Conservation (phyloP, 1,139 yeast genomes). For the Magnusiomyces suaveolens region DNA sequence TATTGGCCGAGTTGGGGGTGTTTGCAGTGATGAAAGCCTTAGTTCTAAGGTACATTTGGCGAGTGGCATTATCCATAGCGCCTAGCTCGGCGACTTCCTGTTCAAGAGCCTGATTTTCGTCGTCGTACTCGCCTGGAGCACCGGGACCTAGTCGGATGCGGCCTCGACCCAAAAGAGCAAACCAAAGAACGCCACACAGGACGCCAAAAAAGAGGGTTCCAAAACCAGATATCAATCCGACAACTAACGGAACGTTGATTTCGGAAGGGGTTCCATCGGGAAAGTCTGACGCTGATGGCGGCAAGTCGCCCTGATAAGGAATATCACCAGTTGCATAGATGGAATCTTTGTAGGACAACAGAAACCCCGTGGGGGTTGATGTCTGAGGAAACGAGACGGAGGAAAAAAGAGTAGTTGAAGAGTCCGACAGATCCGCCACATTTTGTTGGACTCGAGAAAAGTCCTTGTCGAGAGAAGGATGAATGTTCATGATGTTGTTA, state of each 20-base stretch:
- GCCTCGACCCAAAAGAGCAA: slow-evolving; percentile 29
- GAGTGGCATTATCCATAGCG: slow-evolving; percentile 43
- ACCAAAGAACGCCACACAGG: slow-evolving; percentile 29
- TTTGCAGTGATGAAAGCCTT: slow-evolving; percentile 39
- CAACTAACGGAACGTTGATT: slow-evolving; percentile 28
- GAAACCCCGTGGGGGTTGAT: background rate
- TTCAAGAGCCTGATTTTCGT: slow-evolving; percentile 52
- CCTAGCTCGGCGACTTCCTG: slow-evolving; percentile 69
- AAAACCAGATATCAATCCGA: slow-evolving; percentile 32
- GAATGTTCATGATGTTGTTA: background rate
- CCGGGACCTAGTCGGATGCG: slow-evolving; percentile 33
- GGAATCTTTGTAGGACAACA: background rate
- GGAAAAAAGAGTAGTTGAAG: background rate
- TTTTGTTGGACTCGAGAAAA: background rate
- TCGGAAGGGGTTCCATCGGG: background rate
- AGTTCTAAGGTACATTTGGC: slow-evolving; percentile 45
- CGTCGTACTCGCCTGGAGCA: slow-evolving; percentile 44
- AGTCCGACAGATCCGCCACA: background rate
- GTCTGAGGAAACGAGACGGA: background rate
- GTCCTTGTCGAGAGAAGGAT: background rate
- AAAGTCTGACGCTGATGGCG: background rate
- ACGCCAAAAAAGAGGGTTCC: slow-evolving; percentile 30
- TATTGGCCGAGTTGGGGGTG: slow-evolving; percentile 36
- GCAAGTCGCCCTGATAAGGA: background rate
- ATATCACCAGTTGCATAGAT: background rate